phyloP scores from a whole-genome alignment of 2,329 filamentous ascomycete species.

The Epicoccum nigrum region DNA sequence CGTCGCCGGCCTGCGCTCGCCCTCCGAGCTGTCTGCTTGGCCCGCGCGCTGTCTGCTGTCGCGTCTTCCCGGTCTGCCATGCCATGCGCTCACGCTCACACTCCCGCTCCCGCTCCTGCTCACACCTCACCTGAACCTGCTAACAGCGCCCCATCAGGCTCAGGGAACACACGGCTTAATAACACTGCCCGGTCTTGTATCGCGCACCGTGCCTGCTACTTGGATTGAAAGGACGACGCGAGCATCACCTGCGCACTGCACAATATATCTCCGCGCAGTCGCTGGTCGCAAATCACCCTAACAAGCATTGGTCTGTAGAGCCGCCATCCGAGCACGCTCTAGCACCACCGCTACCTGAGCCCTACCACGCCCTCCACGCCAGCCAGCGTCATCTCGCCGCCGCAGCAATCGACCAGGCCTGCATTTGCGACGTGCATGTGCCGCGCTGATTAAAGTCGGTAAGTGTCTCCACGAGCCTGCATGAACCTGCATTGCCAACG shows the following conservation, averaged over 20 bases:
- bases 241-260: slow-evolving; percentile 38
- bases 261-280: slow-evolving; percentile 33
- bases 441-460: slow-evolving; percentile 46
- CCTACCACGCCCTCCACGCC: slow-evolving; percentile 7
- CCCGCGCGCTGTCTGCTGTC: slow-evolving; percentile 18
- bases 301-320: slow-evolving; percentile 20
- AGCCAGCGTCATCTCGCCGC: slow-evolving; percentile 32
- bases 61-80: slow-evolving; percentile 17
- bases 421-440: slow-evolving; percentile 43
- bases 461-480: slow-evolving; percentile 45
- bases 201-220: slow-evolving; percentile 21
- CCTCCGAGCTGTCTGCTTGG: slow-evolving; percentile 5
- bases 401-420: slow-evolving; percentile 30
- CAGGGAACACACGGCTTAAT: slow-evolving; percentile 32
- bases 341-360: slow-evolving; percentile 18
- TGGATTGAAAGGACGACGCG: too few relatives aligned
- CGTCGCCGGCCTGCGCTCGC: slow-evolving; percentile 2
- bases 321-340: slow-evolving; percentile 30
- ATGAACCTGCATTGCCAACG: slow-evolving; percentile 52
- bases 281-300: slow-evolving; percentile 27
- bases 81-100: slow-evolving; percentile 25
- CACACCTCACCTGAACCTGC: too few relatives aligned
- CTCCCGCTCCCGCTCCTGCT: too few relatives aligned
- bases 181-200: slow-evolving; percentile 27
- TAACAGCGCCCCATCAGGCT: slow-evolving; percentile 30